Conservation (phyloP, 129 eudicot species). For the Tagetes erecta region DNA sequence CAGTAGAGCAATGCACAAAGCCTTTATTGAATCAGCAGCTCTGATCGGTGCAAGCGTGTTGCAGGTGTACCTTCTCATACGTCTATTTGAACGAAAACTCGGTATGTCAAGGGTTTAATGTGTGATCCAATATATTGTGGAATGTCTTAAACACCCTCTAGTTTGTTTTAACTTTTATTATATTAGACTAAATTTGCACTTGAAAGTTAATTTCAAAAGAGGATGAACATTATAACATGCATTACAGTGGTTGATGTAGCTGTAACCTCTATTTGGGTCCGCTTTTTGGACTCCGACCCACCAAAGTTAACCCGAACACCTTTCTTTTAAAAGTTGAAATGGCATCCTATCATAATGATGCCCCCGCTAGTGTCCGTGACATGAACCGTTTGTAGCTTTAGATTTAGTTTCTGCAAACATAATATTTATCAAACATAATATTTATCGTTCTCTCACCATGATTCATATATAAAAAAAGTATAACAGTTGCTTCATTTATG, state of each 20-base stretch:
- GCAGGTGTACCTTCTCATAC: constrained; percentile 79
- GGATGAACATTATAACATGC: constrained; percentile 3
- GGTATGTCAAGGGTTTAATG: constrained; percentile 64
- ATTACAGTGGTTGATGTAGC: background rate
- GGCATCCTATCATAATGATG: background rate
- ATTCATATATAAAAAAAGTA: no score
- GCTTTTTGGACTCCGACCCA: background rate
- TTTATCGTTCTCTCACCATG: no score
- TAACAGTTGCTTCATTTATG: no score
- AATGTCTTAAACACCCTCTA: constrained; percentile 11
- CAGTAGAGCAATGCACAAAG: constrained; percentile 85
- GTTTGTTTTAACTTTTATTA: constrained; percentile 22
- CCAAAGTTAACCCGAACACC: background rate
- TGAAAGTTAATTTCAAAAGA: constrained; percentile 19
- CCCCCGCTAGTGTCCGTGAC: background rate
- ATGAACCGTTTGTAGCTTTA: no score
- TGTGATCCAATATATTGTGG: constrained; percentile 8
- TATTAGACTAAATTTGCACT: constrained; percentile 30
- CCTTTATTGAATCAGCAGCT: constrained; percentile 73
- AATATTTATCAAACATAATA: no score
- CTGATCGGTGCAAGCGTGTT: constrained; percentile 69
- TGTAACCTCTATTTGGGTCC: background rate
- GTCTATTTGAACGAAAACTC: constrained; percentile 77
- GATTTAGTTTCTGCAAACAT: no score
- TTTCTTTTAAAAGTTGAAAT: background rate